phyloP scores from a whole-genome alignment of 2,329 filamentous ascomycete genomes.

The Saccharata proteae region DNA sequence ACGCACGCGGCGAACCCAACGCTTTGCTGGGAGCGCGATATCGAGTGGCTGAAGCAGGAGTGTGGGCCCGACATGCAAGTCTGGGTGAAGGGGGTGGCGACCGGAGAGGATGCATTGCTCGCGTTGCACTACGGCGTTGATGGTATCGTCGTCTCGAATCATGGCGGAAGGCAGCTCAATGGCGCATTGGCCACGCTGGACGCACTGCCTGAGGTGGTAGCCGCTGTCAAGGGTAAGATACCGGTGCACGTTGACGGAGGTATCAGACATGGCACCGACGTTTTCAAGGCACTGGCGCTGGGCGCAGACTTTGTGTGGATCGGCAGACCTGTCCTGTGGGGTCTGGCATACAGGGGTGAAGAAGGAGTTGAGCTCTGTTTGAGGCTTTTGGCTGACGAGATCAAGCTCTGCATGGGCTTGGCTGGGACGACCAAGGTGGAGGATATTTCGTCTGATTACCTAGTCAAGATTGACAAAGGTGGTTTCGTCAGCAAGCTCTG shows the following conservation, averaged over 20 bases:
- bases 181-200: conserved; percentile 42
- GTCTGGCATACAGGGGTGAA: conserved; percentile 30
- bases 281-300: conserved; percentile 45
- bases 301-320: conserved; percentile 40
- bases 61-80: conserved; percentile 11
- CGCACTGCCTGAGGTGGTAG: conserved; percentile 28
- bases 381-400: conserved; percentile 22
- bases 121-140: conserved; percentile 31
- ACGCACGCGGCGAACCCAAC: conserved; percentile 7
- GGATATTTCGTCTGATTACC: too few species aligned
- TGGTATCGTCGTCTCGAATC: conserved; percentile 42
- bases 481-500: too few species aligned
- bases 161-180: conserved; percentile 47
- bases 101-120: conserved; percentile 27
- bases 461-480: too few species aligned
- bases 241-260: conserved; percentile 49
- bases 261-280: conserved; percentile 48
- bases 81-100: conserved; percentile 18
- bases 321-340: conserved; percentile 38
- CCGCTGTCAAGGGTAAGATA: conserved; percentile 32
- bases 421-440: conserved; percentile 8
- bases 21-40: conserved; percentile 34
- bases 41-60: conserved; percentile 34
- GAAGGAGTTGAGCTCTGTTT: conserved; percentile 15
- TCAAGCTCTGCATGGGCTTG: conserved; percentile 13